Conservation (phyloP, 257 asterid genomes). For the Schizonepeta tenuifolia region DNA sequence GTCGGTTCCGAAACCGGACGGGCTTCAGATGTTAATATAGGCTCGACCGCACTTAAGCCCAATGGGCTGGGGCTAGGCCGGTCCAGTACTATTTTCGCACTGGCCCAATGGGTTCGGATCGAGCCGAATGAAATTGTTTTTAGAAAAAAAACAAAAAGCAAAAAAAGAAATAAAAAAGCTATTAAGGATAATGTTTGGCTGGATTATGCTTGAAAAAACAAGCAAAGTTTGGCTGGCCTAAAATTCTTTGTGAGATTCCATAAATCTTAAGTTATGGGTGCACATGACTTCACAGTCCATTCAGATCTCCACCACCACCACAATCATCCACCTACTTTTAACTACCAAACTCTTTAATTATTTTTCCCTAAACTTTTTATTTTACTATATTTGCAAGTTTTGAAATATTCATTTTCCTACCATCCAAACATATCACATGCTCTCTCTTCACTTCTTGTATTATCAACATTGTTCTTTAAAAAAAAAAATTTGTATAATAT, state of each 20-base stretch:
- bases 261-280: constrained; percentile 32
- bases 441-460: constrained; percentile 22
- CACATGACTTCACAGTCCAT: constrained; percentile 41
- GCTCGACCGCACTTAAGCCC: no score
- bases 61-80: no score
- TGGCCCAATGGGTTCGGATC: no score
- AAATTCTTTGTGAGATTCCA: constrained; percentile 35
- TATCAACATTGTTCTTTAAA: not conserved
- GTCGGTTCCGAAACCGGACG: no score
- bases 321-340: constrained; percentile 38
- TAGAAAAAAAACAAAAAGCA: no score
- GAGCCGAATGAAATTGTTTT: no score
- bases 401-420: constrained; percentile 45
- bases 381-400: constrained; percentile 18
- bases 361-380: not conserved
- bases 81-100: no score
- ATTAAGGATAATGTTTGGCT: constrained; percentile 28
- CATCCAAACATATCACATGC: constrained; percentile 67
- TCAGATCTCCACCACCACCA: constrained; percentile 23
- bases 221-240: constrained; percentile 49
- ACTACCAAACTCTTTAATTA: constrained; percentile 35
- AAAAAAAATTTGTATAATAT: no score
- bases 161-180: no score
- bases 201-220: constrained; percentile 37
- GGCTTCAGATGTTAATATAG: no score